Base-by-base conservation (phyloP, 2,329 filamentous ascomycete genomes). In the Cladosporium sp. region DNA sequence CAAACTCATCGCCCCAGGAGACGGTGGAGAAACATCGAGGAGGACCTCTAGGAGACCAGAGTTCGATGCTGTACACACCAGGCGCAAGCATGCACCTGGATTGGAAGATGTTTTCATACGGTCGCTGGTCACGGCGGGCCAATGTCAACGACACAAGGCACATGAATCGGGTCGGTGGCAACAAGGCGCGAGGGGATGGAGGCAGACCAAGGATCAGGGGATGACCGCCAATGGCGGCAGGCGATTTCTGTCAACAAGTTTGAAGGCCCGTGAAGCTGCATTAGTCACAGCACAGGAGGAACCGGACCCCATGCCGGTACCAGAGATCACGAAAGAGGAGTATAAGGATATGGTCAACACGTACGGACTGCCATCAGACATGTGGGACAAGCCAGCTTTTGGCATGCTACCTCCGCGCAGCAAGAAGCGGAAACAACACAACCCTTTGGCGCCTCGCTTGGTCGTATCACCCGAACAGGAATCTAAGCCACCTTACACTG, bases 61-160 rank as follows among this genome's bases (percentile, higher is more conserved):
- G 10, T 55, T 29, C 7, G 50, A 55, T 28, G 33, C 49, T 35
- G n/a, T 52, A 16, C 18, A 44, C 21, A 56, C 40, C 10, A 21
- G 26, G 16, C 37, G 55, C 16, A 33, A 50, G 29, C 23, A 21
- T 29, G 50, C 70, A 69, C 71, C 74, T 67, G 76, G 73, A 67
- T 77, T 84, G 76, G 81, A 82, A 69, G 80, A 81, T 69, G 71
- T 82, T 68, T 85, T 86, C 74, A 80, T 86, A 67, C 76, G 78
- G 67, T 84, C 84, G 49, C 73, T 86, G 69, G 80, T 83, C 66
- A 75, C 81, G 69, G 84, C 84, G 56, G 80, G 80, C 49, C 80
- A 81, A 64, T 86, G 84, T 70, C 77, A 75, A 66, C 74, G 80
- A 57, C 84, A 85, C 72, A 77, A 79, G 28, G 77, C 76, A 70